Base-by-base conservation (phyloP, 2,329 filamentous ascomycete genomes). In the Ceratocystis ficicola region DNA sequence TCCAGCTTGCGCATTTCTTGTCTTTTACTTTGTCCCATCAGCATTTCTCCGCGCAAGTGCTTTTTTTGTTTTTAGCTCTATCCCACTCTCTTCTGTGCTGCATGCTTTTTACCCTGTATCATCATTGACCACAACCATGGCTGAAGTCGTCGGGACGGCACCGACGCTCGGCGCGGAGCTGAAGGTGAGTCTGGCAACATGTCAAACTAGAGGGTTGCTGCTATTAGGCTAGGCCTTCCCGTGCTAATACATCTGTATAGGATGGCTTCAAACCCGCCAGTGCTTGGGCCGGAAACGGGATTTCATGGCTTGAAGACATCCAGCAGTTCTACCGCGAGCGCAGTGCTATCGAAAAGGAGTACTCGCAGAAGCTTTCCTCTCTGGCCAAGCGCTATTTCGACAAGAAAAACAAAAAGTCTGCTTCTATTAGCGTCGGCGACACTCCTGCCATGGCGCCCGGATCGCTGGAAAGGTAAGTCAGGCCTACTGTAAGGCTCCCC, bases 251-350 rank as follows among this genome's bases (percentile, higher is more conserved):
- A 15, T 8, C 12, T 50, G 15, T 69, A 73, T 68, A 96, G 90
- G 94, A 99, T 85, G 90, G 89, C 73, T 99, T 96, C 82, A 96
- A 95, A 77, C 85, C 90, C 20, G 91, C 95, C 74, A 96, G 92
- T 77, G 85, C 83, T 72, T 99, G 94, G 94, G 89, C 95, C 66
- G 81, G 85, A 69, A 86, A 89, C 75, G 91, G 93, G 69, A 95
- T 99, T 74, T 80, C 84, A 70, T 99, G 93, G 93, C 86, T 99
- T 68, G 93, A 96, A 72, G 94, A 99, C 72, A 89, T 99, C 69
- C 90, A 99, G 75, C 86, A 90, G 73, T 99, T 97, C 79, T 99
- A 97, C 80, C 89, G 94, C 69, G 94, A 99, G 76, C 85, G 95
- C 67, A 90, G 90, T 73, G 85, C 80, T 44, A 96, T 99, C 74